Evolutionary conservation across 176 grass and related monocot species (phyloP).

Genomic region (Thalia dealbata): DNA sequence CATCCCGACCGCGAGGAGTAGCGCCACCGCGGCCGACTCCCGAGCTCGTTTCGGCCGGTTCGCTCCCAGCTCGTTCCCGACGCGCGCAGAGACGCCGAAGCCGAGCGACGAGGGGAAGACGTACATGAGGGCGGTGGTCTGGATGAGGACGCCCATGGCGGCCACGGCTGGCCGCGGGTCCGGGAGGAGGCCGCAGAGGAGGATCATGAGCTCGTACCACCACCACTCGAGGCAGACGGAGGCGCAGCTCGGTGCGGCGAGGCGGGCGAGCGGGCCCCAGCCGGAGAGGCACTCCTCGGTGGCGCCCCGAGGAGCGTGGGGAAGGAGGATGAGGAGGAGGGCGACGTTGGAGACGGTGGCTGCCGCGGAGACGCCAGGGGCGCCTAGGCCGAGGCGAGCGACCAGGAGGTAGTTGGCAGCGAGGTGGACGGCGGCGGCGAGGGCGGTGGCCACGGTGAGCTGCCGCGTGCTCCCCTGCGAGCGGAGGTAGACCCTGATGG

Average conservation of each 20-base stretch:
- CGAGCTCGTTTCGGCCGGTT: slow-evolving; percentile 50
- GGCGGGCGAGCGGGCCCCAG: slow-evolving; percentile 53
- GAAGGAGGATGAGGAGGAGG: slow-evolving; percentile 31
- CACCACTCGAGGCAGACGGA: slow-evolving; percentile 98
- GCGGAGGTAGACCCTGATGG: slow-evolving; percentile 68
- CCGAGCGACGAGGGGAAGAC: slow-evolving; percentile 90
- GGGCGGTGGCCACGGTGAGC: slow-evolving; percentile 35
- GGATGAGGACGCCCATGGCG: slow-evolving; percentile 97
- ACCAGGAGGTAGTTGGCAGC: slow-evolving; percentile 59
- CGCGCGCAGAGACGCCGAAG: slow-evolving; percentile 64
- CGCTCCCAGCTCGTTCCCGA: slow-evolving; percentile 88
- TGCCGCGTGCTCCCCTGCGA: slow-evolving; percentile 69
- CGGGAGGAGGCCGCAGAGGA: slow-evolving; percentile 73
- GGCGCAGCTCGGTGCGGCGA: slow-evolving; percentile 66
- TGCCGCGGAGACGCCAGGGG: slow-evolving; percentile 47
- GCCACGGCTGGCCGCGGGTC: slow-evolving; percentile 71
- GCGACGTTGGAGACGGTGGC: slow-evolving; percentile 62
- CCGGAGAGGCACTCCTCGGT: slow-evolving; percentile 46
- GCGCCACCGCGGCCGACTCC: slow-evolving; percentile 40
- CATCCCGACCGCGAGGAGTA: slow-evolving; percentile 39
- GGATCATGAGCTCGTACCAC: slow-evolving; percentile 99
- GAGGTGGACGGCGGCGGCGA: slow-evolving; percentile 45
- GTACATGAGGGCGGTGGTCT: slow-evolving; percentile 82
- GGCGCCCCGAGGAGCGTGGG: slow-evolving; percentile 26
- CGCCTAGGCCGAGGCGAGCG: slow-evolving; percentile 35